A percentile compares a stretch with the other conserved stretches of the same genome.
Evolutionary conservation across 345 rosid species (phyloP).

Genomic region (Moringa oleifera): DNA sequence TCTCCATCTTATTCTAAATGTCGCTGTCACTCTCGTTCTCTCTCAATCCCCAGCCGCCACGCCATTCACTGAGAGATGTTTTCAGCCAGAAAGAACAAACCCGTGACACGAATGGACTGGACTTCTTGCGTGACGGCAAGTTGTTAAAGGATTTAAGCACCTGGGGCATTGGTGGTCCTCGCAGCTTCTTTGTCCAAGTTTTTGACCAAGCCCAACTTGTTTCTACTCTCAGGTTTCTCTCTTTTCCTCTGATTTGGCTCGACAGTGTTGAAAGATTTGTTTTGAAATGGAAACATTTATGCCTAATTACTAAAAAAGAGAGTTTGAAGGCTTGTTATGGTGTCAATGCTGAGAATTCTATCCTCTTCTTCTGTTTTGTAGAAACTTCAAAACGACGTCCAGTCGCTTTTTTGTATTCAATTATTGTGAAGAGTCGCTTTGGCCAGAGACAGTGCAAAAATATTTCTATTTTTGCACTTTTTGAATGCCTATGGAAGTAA

Average conservation of each 20-base stretch:
- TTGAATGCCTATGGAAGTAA: too few species aligned
- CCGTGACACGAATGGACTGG: constrained; percentile 17
- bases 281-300: background rate
- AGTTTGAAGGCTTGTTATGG: too few species aligned
- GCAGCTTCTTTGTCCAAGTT: constrained; percentile 27
- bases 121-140: constrained; percentile 18
- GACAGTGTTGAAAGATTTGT: too few species aligned
- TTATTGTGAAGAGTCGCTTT: too few species aligned
- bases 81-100: background rate
- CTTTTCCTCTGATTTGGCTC: background rate
- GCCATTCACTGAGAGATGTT: background rate
- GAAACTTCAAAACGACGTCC: too few species aligned
- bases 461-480: too few species aligned
- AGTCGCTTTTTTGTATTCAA: too few species aligned
- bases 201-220: constrained; percentile 22
- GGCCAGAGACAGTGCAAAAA: too few species aligned
- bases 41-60: background rate
- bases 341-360: too few species aligned
- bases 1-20: background rate
- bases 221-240: constrained; percentile 27
- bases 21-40: background rate
- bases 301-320: background rate
- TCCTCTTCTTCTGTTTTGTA: too few species aligned
- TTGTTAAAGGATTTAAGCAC: constrained; percentile 29
- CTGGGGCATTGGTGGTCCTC: constrained; percentile 32